Conservation (phyloP, 1,139 yeast genomes). For the Cylindricascospora bacillispora region DNA sequence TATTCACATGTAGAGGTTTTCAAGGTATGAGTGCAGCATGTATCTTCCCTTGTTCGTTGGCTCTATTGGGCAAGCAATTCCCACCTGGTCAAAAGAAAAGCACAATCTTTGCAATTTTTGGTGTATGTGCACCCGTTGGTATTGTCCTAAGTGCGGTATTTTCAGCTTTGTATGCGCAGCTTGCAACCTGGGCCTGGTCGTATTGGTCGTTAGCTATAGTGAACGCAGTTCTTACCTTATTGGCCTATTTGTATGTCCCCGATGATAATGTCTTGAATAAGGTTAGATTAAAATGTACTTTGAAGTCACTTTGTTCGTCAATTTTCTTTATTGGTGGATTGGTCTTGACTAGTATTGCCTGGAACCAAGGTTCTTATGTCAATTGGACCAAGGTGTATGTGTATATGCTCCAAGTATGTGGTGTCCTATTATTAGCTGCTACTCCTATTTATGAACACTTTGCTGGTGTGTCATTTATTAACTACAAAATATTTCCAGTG, state of each 20-base stretch:
- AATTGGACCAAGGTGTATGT: slow-evolving; percentile 43
- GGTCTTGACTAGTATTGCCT: slow-evolving; percentile 40
- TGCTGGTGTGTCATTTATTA: slow-evolving; percentile 29
- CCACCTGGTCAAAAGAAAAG: slow-evolving; percentile 31
- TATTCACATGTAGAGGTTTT: slow-evolving; percentile 40
- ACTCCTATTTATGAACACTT: no score
- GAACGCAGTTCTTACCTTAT: slow-evolving; percentile 22
- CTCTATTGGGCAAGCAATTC: slow-evolving; percentile 36
- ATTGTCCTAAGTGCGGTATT: slow-evolving; percentile 35
- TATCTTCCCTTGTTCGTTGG: slow-evolving; percentile 44
- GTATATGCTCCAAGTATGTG: slow-evolving; percentile 40
- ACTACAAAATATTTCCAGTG: slow-evolving; percentile 37
- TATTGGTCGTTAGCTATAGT: slow-evolving; percentile 33
- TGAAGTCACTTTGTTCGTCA: slow-evolving; percentile 30
- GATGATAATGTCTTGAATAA: slow-evolving; percentile 7
- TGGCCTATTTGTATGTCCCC: slow-evolving; percentile 28
- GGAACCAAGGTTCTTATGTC: slow-evolving; percentile 50
- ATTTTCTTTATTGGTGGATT: slow-evolving; percentile 38
- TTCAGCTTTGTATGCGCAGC: slow-evolving; percentile 34
- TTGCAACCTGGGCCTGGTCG: slow-evolving; percentile 38
- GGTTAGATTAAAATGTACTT: slow-evolving; percentile 5
- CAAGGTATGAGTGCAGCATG: slow-evolving; percentile 53
- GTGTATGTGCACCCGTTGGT: slow-evolving; percentile 41
- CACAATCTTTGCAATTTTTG: slow-evolving; percentile 36
- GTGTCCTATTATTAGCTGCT: slow-evolving; percentile 31